Evolutionary conservation across 345 rosid genomes (phyloP), one percentile per base, ranked within the genome.

Genomic region (Populus ilicifolia): DNA sequence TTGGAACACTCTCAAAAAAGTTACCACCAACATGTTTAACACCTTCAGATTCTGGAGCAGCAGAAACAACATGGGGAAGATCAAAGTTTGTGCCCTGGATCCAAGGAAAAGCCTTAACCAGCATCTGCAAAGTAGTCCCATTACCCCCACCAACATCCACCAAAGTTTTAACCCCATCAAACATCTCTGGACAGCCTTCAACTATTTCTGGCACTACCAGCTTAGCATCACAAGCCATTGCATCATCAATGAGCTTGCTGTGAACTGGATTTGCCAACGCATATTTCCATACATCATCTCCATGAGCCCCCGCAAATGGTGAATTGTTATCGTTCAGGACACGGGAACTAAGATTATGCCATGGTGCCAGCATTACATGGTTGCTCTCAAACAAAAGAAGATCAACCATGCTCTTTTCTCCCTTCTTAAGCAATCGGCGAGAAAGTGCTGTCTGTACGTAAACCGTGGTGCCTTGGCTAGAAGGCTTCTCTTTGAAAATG

Each of bases 61-160:
- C 81, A 18, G 83, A 63, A 14, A 87, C 80, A 14, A 90, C 97
- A 80, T 90, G 91, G 71, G 94, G 90, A 67, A 90, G 90, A 83
- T 94, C 97, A 38, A 94, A 94, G 72, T 90, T 94, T 54, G 86
- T 82, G 68, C 90, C 93, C 33, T 67, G 67, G 46, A 92, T 84
- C 88, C 86, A 83, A 3, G 98, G 93, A 64, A 82, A 89, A 43
- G 87, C 88, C 79, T 88, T 83, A 5, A 86, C 86, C 80, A 94
- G n/a, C 78, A 85, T 52, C 13, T 86, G 74, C 80, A 89, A 21
- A 59, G 87, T 25, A 43, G 90, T 89, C 50, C 97, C 97, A 10
- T 84, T 84, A 5, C 93, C 89, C 0, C 96, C 98, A 27, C 94
- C 96, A 12, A 90, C 90, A 67, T 94, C 97, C 29, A 91, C 93